phyloP scores from a whole-genome alignment of 2,329 filamentous ascomycete species.

The Pestalotiopsis sp. region DNA sequence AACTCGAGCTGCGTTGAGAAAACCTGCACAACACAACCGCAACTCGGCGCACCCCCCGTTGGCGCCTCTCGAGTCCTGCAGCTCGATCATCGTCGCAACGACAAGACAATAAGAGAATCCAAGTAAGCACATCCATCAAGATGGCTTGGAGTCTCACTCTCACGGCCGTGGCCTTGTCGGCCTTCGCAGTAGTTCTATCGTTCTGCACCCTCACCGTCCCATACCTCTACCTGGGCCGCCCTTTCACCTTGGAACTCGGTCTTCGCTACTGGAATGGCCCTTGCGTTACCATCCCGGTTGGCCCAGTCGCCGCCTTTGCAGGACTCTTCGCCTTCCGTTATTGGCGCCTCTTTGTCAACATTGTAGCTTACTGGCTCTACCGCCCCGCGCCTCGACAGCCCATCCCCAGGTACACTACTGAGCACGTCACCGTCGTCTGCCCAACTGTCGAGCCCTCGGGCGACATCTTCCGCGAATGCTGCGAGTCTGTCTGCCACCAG shows the following conservation, averaged over 20 bases:
- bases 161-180: neutral
- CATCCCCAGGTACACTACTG: conserved; percentile 31
- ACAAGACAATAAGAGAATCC: neutral
- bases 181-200: neutral
- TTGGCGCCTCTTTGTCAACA: conserved; percentile 43
- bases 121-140: neutral
- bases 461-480: conserved; percentile 40
- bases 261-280: neutral
- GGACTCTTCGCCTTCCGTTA: conserved; percentile 47
- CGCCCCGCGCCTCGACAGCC: conserved; percentile 28
- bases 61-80: neutral
- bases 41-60: no score
- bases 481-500: conserved; percentile 41
- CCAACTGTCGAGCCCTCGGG: conserved; percentile 50
- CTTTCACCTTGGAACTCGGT: neutral
- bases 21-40: no score
- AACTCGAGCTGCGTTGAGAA: no score
- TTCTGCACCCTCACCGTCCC: neutral
- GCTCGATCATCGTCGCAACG: neutral
- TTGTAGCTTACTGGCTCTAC: conserved; percentile 43
- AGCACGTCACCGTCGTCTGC: conserved; percentile 52
- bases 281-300: neutral
- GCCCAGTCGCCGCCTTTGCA: neutral
- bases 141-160: neutral
- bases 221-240: neutral